Conservation (phyloP, 2,329 filamentous ascomycete species). For the Lecanoromycetidae sp. region DNA sequence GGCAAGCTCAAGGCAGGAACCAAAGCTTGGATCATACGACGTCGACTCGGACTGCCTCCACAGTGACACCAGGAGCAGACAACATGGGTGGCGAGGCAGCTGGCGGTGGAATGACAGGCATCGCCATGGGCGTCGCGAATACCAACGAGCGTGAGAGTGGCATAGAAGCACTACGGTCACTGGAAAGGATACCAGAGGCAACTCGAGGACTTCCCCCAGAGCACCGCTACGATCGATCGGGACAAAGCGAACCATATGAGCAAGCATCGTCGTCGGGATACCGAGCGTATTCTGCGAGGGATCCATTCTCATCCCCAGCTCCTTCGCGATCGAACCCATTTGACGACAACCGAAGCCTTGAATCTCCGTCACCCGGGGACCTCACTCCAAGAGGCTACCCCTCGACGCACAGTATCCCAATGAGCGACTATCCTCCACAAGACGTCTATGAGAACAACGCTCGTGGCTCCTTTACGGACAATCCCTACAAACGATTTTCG, state of each 20-base stretch:
- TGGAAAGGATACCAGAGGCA: constrained; percentile 20
- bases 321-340: constrained; percentile 22
- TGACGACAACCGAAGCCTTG: constrained; percentile 17
- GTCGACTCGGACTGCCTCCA: constrained; percentile 27
- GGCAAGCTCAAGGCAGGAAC: constrained; percentile 10
- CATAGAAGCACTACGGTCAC: constrained; percentile 45
- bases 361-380: constrained; percentile 24
- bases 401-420: constrained; percentile 40
- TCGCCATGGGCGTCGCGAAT: constrained; percentile 55
- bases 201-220: constrained; percentile 24
- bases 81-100: constrained; percentile 52
- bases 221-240: constrained; percentile 24
- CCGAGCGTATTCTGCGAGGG: constrained; percentile 25
- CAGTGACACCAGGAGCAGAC: constrained; percentile 50
- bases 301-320: constrained; percentile 29
- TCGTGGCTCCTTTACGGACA: constrained; percentile 43
- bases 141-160: constrained; percentile 53
- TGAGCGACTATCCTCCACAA: constrained; percentile 30
- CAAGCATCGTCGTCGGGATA: constrained; percentile 19
- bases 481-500: constrained; percentile 53
- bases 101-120: constrained; percentile 53
- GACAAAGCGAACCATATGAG: constrained; percentile 29
- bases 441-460: constrained; percentile 20
- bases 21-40: constrained; percentile 22
- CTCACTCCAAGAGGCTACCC: constrained; percentile 26